phyloP scores from a whole-genome alignment of 345 rosid species.

The Eucalyptus curtisii region DNA sequence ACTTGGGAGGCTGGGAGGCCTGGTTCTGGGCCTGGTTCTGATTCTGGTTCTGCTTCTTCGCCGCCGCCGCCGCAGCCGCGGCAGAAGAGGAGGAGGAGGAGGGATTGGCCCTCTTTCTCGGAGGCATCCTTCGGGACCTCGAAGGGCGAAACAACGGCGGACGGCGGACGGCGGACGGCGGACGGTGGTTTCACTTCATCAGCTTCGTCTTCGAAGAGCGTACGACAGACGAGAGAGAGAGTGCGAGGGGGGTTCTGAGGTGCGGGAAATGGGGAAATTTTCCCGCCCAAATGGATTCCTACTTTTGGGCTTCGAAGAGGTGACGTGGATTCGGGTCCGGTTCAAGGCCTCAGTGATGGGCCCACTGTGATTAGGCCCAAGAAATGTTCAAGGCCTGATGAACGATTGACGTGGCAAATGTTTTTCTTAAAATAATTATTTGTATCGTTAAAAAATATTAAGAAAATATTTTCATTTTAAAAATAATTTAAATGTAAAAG shows the following conservation, averaged over 20 bases:
- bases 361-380: background rate
- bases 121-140: background rate
- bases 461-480: no score
- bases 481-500: no score
- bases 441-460: no score
- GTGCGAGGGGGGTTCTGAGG: background rate
- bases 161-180: background rate
- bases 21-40: conserved; percentile 5
- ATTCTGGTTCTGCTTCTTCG: conserved; percentile 19
- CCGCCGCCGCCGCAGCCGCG: conserved; percentile 4
- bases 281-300: background rate
- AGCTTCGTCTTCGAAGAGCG: background rate
- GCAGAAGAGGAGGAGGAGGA: background rate
- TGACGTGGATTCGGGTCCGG: background rate
- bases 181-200: background rate
- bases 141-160: background rate
- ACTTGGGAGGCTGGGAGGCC: conserved; percentile 37
- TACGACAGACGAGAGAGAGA: accelerated
- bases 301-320: background rate
- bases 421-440: no score
- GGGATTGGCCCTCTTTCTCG: background rate
- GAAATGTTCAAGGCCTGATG: background rate
- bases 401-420: background rate
- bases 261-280: background rate
- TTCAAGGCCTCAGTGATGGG: background rate